Conservation (phyloP, 2,329 filamentous ascomycete genomes). For the Cladorrhinum sp. region DNA sequence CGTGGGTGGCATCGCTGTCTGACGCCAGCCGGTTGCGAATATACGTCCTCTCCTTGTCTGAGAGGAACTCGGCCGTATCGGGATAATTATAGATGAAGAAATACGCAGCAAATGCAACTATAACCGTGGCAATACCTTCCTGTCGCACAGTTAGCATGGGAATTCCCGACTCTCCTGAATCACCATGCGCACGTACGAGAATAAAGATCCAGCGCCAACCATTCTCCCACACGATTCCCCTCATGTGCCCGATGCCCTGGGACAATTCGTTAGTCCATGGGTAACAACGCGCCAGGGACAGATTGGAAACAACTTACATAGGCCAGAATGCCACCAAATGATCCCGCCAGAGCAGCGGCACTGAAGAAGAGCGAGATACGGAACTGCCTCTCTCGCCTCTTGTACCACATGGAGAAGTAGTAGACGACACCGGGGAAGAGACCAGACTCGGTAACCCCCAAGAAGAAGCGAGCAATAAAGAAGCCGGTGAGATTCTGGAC, state of each 20-base stretch:
- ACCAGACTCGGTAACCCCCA: slow-evolving; percentile 53
- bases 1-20: slow-evolving; percentile 66
- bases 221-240: slow-evolving; percentile 48
- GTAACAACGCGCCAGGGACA: background rate
- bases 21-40: slow-evolving; percentile 62
- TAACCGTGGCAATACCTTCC: slow-evolving; percentile 55
- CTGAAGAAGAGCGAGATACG: slow-evolving; percentile 56
- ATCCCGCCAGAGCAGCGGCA: slow-evolving; percentile 52
- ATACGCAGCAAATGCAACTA: slow-evolving; percentile 49
- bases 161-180: background rate
- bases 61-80: slow-evolving; percentile 55
- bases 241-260: slow-evolving; percentile 54
- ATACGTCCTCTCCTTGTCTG: slow-evolving; percentile 51
- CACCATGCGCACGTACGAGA: slow-evolving; percentile 38
- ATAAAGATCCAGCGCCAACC: slow-evolving; percentile 62
- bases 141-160: slow-evolving; percentile 18
- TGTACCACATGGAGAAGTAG: slow-evolving; percentile 56
- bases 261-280: background rate
- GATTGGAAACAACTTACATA: slow-evolving; percentile 38
- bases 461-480: slow-evolving; percentile 52
- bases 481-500: slow-evolving; percentile 51
- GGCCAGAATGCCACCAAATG: slow-evolving; percentile 55
- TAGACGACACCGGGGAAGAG: slow-evolving; percentile 51
- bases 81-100: slow-evolving; percentile 68
- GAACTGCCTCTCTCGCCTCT: slow-evolving; percentile 52